phyloP scores from a whole-genome alignment of 176 grass and related monocot genomes.

The Oropetium thomaeum region DNA sequence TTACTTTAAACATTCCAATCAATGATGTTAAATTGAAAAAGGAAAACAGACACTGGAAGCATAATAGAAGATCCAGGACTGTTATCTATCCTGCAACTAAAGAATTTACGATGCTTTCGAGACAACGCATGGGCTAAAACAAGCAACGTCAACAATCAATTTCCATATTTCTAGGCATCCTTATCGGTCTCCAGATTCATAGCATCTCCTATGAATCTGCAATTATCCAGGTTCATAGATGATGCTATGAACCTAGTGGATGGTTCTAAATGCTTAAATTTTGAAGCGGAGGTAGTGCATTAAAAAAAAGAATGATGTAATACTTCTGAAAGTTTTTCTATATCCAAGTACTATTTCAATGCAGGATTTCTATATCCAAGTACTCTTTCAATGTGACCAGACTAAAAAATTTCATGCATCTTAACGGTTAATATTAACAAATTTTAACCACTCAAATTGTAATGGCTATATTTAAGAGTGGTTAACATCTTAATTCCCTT shows the following conservation, averaged over 20 bases:
- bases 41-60: background rate
- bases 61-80: background rate
- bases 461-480: background rate
- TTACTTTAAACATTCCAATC: background rate
- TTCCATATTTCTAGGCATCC: too few species aligned
- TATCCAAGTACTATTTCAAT: too few species aligned
- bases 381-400: background rate
- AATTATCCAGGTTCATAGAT: too few species aligned
- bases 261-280: too few species aligned
- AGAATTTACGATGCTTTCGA: background rate
- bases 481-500: background rate
- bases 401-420: background rate
- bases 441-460: background rate
- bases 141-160: background rate
- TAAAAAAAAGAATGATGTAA: too few species aligned
- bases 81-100: background rate
- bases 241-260: too few species aligned
- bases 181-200: too few species aligned
- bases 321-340: too few species aligned
- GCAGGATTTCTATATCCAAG: background rate
- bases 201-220: too few species aligned
- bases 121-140: background rate
- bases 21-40: background rate
- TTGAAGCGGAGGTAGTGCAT: too few species aligned
- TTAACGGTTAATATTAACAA: background rate